A percentile compares a stretch with the other conserved stretches of the same genome.
Evolutionary conservation across 345 rosid genomes (phyloP).

Genomic region (Gossypium longicalyx): DNA sequence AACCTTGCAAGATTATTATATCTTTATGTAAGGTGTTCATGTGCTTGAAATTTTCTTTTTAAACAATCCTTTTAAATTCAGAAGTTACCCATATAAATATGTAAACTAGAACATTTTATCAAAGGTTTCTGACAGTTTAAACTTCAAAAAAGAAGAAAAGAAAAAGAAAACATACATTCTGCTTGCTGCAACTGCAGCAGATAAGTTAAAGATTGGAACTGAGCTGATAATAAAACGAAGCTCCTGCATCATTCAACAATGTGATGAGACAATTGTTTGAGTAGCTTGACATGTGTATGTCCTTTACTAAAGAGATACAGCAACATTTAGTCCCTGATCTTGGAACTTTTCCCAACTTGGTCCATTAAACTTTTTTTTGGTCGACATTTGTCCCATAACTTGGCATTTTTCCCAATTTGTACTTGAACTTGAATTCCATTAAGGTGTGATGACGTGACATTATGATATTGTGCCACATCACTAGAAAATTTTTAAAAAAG

Average conservation of each 20-base stretch:
- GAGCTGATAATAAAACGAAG: constrained; percentile 91
- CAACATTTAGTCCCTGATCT: no score
- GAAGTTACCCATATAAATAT: not conserved
- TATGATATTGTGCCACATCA: no score
- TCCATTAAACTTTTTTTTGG: no score
- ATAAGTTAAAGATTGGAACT: constrained; percentile 88
- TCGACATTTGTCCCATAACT: no score
- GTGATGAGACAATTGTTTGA: not conserved
- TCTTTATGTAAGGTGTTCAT: not conserved
- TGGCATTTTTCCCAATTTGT: no score
- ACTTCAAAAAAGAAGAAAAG: not conserved
- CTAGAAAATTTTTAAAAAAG: no score
- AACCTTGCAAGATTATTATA: constrained; percentile 9
- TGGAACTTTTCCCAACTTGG: no score
- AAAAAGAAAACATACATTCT: constrained; percentile 53
- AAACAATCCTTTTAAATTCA: not conserved
- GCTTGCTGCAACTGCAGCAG: constrained; percentile 88
- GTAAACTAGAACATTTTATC: not conserved
- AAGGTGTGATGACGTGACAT: no score
- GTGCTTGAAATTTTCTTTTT: not conserved
- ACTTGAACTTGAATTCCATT: no score
- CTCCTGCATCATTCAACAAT: constrained; percentile 52
- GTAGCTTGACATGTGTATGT: not conserved
- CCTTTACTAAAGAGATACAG: not conserved
- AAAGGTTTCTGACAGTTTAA: not conserved